These are phyloP conservation scores for Linnemannia elongata DNA, from an alignment of 192 early-diverging fungal species.

Conservation along the genomic window DNA sequence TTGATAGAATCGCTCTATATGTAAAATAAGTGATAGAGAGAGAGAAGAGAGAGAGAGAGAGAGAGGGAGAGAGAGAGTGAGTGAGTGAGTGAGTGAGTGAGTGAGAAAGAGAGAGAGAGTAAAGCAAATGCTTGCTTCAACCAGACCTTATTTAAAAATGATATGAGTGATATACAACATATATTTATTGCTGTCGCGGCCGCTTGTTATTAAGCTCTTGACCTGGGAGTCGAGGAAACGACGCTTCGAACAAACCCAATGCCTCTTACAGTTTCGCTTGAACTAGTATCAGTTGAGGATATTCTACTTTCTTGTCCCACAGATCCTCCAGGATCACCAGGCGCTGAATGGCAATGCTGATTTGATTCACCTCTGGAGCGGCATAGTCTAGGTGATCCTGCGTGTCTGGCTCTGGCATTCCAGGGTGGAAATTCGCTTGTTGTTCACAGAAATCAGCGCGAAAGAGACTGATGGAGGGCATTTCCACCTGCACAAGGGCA, in stretches of 20 bases:
- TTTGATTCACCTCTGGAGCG: neutral
- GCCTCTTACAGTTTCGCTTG: neutral
- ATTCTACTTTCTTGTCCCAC: constrained; percentile 8
- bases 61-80: too few relatives aligned
- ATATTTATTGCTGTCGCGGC: neutral
- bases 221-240: neutral
- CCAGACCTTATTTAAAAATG: too few relatives aligned
- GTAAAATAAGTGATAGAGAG: too few relatives aligned
- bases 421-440: neutral
- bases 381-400: neutral
- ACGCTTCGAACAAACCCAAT: neutral
- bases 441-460: neutral
- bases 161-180: too few relatives aligned
- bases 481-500: constrained; percentile 2
- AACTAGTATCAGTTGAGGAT: neutral
- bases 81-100: too few relatives aligned
- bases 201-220: neutral
- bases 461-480: neutral
- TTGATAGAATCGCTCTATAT: too few relatives aligned
- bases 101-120: too few relatives aligned
- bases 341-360: neutral
- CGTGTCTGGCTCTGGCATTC: neutral
- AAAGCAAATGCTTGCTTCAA: too few relatives aligned
- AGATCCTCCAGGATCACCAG: neutral
- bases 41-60: too few relatives aligned